Evolutionary conservation across 2,329 filamentous ascomycete genomes (phyloP).

Genomic region (Gnomoniopsis sp.): DNA sequence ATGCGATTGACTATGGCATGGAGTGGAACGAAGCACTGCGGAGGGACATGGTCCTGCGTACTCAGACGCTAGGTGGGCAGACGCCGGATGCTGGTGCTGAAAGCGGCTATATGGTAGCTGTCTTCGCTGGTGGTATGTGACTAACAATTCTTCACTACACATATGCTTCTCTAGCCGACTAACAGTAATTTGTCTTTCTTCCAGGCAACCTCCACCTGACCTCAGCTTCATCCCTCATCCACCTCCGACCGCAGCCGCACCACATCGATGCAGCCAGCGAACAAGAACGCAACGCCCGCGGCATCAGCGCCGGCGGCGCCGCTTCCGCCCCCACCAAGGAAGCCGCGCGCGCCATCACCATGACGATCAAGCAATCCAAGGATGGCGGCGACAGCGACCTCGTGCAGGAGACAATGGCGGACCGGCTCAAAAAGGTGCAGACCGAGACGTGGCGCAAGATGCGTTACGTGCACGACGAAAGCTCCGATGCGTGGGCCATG

Average conservation of each 20-base stretch:
- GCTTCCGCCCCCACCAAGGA: slow-evolving; percentile 22
- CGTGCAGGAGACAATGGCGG: slow-evolving; percentile 67
- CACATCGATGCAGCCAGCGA: slow-evolving; percentile 82
- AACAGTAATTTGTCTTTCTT: neutral
- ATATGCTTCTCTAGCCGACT: neutral
- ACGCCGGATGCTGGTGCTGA: slow-evolving; percentile 61
- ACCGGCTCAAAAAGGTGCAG: slow-evolving; percentile 74
- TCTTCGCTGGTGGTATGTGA: slow-evolving; percentile 71
- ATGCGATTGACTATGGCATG: slow-evolving; percentile 38
- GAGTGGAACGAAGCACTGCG: slow-evolving; percentile 67
- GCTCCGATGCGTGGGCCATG: slow-evolving; percentile 68
- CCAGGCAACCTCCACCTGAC: slow-evolving; percentile 83
- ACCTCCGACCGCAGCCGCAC: slow-evolving; percentile 87
- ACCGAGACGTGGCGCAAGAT: slow-evolving; percentile 78
- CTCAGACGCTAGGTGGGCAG: slow-evolving; percentile 83
- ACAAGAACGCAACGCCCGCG: slow-evolving; percentile 53
- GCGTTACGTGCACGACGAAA: slow-evolving; percentile 78
- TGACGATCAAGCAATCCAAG: slow-evolving; percentile 76
- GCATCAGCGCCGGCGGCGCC: slow-evolving; percentile 34
- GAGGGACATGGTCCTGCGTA: slow-evolving; percentile 69
- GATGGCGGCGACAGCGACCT: slow-evolving; percentile 59
- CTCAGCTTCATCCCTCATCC: slow-evolving; percentile 76
- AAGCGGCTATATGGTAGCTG: slow-evolving; percentile 85
- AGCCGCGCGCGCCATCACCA: slow-evolving; percentile 75
- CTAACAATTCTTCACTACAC: neutral